Evolutionary conservation across 176 grass and related monocot genomes (phyloP), one percentile per base, ranked within the genome.

Genomic region (Rhynchospora pubera): DNA sequence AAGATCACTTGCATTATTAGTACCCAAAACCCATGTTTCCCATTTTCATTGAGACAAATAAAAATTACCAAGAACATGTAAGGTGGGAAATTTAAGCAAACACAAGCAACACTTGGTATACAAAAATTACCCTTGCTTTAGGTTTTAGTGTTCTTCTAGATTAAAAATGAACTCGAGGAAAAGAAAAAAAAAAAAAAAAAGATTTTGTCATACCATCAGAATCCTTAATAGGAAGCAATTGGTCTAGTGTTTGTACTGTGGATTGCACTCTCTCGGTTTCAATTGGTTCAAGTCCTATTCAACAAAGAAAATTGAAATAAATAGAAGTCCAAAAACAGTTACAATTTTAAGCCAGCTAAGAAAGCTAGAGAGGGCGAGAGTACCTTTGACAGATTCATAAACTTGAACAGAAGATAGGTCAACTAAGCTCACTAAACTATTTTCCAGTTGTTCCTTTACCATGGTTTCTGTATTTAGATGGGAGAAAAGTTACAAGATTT

Each of bases 1-100:
- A 52, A 87, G 65, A 47, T 68, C 71, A 78, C 84, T 65, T 53
- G 72, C 28, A 86, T 3, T n/a, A 75, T 86, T 79, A 44, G 58
- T 74, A 66, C 46, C 18, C 60, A 87, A 59, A 52, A 74, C 61
- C 84, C 84, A 77, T 59, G 52, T 87, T 85, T 87, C 70, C 78
- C 79, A 87, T 89, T 85, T 62, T 62, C 65, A 85, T 82, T 15
- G 57, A 79, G 65, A 67, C 82, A 24, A 42, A 77, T 67, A 42
- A 71, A 39, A 34, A 64, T 86, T 23, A 74, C 10, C 50, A 44
- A 21, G 39, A 70, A 46, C 16, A 70, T 45, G 23, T 7, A 64
- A 64, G 23, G 15, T 45, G n/a, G 28, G 45, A 70, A 70, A 70
- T 45, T 19, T 46, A 46, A 56, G 32, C 21, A 51, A 51, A 75